Conservation (phyloP, 257 asterid species). For the Prunella vulgaris region DNA sequence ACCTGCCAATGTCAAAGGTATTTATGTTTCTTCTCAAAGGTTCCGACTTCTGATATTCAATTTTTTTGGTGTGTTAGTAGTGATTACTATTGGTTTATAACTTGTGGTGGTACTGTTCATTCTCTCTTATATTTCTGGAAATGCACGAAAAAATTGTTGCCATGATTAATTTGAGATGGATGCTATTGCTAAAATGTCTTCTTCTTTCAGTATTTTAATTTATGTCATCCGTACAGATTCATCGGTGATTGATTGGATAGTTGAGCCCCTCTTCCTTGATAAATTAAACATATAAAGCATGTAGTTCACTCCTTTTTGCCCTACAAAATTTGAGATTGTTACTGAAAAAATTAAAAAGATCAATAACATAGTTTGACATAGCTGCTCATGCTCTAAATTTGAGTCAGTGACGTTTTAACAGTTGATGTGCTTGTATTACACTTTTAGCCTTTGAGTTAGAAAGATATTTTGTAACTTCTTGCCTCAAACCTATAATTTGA, state of each 20-base stretch:
- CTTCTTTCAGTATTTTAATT: background rate
- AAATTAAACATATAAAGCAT: background rate
- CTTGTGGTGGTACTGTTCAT: background rate
- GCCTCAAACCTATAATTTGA: background rate
- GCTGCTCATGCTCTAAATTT: background rate
- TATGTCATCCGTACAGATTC: background rate
- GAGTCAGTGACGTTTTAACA: background rate
- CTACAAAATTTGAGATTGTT: background rate
- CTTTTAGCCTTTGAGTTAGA: background rate
- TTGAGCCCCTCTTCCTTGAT: background rate
- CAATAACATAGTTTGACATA: background rate
- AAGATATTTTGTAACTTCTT: background rate
- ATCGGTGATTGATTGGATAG: slow-evolving; percentile 3
- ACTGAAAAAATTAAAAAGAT: background rate
- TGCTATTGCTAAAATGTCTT: background rate
- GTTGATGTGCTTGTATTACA: background rate
- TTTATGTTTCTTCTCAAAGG: background rate
- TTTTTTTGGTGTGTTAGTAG: background rate
- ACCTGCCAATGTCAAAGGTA: slow-evolving; percentile 58
- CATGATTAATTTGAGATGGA: background rate
- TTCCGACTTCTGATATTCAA: background rate
- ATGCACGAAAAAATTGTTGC: background rate
- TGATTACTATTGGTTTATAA: background rate
- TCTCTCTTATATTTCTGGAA: background rate
- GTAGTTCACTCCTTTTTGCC: background rate